A percentile compares a stretch with the other conserved stretches of the same genome.
These are phyloP conservation scores for Quercus alba DNA, from an alignment of 306 rosid species.

Conservation along the genomic window DNA sequence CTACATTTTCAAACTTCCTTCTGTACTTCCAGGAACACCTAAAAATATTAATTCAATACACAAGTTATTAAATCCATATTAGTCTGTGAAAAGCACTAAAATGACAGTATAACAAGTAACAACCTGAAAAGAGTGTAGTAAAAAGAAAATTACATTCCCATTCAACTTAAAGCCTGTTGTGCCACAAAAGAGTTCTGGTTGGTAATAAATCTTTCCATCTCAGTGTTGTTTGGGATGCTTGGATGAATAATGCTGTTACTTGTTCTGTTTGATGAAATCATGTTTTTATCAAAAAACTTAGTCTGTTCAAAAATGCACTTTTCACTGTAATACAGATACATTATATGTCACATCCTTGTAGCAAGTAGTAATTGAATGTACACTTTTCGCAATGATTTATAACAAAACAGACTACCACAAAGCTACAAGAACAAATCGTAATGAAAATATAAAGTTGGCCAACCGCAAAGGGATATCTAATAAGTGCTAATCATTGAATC, in stretches of 20 bases:
- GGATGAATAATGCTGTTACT: no score
- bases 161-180: background rate
- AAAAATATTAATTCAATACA: background rate
- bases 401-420: background rate
- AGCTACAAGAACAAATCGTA: background rate
- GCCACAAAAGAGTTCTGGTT: no score
- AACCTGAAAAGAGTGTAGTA: background rate
- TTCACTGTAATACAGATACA: background rate
- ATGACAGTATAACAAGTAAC: background rate
- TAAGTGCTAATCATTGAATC: background rate
- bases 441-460: background rate
- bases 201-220: no score
- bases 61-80: background rate
- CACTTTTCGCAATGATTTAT: background rate
- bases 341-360: background rate
- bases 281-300: no score
- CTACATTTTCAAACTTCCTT: background rate
- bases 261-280: no score
- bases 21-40: background rate
- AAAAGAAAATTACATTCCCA: background rate
- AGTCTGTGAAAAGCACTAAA: background rate
- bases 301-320: background rate
- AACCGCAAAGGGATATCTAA: background rate
- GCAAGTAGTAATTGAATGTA: background rate
- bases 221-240: no score